These are phyloP conservation scores for Barnettozyma vustinii DNA, from an alignment of 805 yeast species.

Conservation along the genomic window DNA sequence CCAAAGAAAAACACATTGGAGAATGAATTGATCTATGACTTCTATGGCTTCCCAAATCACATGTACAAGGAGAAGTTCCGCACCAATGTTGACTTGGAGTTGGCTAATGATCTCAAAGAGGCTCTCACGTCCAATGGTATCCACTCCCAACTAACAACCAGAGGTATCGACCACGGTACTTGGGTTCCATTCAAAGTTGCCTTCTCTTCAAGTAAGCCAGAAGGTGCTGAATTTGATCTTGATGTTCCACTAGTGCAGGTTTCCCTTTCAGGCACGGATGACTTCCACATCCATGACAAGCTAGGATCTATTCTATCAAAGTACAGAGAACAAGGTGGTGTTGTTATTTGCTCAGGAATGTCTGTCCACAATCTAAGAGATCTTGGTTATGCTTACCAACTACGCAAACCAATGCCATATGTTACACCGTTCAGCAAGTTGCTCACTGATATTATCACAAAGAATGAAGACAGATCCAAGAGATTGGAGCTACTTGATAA, in stretches of 20 bases:
- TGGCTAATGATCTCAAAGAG: slow-evolving; percentile 41
- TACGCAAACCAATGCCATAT: slow-evolving; percentile 37
- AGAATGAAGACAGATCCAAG: slow-evolving; percentile 21
- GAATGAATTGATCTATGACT: slow-evolving; percentile 65
- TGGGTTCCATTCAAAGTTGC: slow-evolving; percentile 80
- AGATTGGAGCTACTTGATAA: slow-evolving; percentile 34
- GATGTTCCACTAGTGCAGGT: slow-evolving; percentile 39
- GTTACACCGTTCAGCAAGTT: slow-evolving; percentile 45
- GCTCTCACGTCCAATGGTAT: slow-evolving; percentile 40
- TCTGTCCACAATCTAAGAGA: slow-evolving; percentile 72
- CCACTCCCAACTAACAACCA: slow-evolving; percentile 35
- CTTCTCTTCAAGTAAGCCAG: slow-evolving; percentile 37
- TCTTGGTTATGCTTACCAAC: slow-evolving; percentile 29
- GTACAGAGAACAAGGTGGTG: slow-evolving; percentile 46
- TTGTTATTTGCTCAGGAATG: slow-evolving; percentile 69
- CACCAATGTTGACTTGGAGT: slow-evolving; percentile 35
- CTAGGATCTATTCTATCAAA: slow-evolving; percentile 51
- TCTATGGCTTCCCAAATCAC: slow-evolving; percentile 62
- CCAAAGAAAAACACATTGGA: slow-evolving; percentile 34
- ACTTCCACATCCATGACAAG: slow-evolving; percentile 41
- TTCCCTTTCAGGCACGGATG: slow-evolving; percentile 29
- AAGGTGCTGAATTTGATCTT: slow-evolving; percentile 21
- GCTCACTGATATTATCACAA: slow-evolving; percentile 35
- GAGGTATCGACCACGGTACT: slow-evolving; percentile 80
- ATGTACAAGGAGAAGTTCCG: slow-evolving; percentile 63